These are phyloP conservation scores for Beauveria varroae DNA, from an alignment of 2,329 filamentous ascomycete species.

Conservation along the genomic window DNA sequence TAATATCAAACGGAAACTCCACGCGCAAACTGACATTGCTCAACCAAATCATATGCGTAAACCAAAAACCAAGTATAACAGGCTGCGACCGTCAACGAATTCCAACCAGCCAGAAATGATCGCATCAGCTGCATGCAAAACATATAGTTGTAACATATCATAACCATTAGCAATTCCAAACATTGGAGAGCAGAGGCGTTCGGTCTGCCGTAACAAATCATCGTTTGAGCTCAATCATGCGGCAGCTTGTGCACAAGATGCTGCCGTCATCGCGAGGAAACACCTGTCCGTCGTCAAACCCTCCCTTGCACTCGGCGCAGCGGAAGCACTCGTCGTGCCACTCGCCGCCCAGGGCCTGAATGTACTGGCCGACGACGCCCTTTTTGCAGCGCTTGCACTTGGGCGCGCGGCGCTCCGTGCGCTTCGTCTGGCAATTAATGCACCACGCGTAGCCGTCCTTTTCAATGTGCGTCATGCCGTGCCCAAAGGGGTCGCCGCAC, in stretches of 20 bases:
- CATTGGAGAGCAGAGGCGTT: neutral
- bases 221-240: conserved; percentile 52
- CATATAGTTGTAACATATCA: neutral
- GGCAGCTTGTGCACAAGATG: conserved; percentile 56
- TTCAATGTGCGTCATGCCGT: conserved; percentile 67
- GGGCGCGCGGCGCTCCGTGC: conserved; percentile 78
- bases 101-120: neutral
- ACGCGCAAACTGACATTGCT: neutral
- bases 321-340: conserved; percentile 93
- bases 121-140: neutral
- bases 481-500: conserved; percentile 89
- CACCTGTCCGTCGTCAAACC: conserved; percentile 58
- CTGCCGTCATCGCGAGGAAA: conserved; percentile 48
- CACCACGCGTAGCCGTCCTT: conserved; percentile 99
- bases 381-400: conserved; percentile 81
- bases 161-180: neutral
- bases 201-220: conserved; percentile 17
- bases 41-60: neutral
- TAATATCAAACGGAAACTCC: neutral
- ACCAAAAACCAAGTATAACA: neutral
- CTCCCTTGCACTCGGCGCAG: conserved; percentile 56
- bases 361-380: conserved; percentile 82
- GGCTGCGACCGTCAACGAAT: neutral
- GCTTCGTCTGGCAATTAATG: conserved; percentile 82
- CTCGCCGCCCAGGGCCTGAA: conserved; percentile 80